These are phyloP conservation scores for Bryoglossum gracile DNA, from an alignment of 495 filamentous ascomycete species.

Conservation along the genomic window DNA sequence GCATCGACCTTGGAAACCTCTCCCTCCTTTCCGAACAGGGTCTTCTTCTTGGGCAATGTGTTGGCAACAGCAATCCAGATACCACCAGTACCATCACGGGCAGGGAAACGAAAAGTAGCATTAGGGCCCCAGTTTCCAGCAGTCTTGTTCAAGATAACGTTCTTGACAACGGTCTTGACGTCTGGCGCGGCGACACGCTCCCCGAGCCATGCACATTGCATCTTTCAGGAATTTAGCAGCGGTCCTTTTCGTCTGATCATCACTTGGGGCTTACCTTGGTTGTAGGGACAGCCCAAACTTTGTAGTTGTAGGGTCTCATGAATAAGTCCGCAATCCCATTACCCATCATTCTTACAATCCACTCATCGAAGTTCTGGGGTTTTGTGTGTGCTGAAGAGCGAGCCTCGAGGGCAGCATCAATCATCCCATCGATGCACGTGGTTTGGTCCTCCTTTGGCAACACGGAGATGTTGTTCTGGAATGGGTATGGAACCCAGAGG, in stretches of 20 bases:
- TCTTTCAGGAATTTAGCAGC: conserved; percentile 49
- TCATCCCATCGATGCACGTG: conserved; percentile 91
- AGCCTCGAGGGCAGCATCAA: conserved; percentile 83
- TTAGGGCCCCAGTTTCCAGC: conserved; percentile 99
- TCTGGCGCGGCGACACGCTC: conserved; percentile 98
- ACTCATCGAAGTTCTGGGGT: conserved; percentile 95
- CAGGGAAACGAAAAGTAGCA: conserved; percentile 97
- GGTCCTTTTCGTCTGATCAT: too few species aligned
- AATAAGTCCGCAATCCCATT: conserved; percentile 87
- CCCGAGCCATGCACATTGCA: conserved; percentile 99
- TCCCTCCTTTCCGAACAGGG: conserved; percentile 77
- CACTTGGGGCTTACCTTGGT: conserved; percentile 95
- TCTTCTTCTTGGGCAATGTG: conserved; percentile 88
- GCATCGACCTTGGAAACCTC: conserved; percentile 80
- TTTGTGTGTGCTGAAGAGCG: conserved; percentile 84
- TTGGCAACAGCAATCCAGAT: conserved; percentile 98
- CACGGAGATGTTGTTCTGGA: conserved; percentile 99
- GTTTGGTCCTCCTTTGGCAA: conserved; percentile 96
- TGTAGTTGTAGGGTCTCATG: conserved; percentile 99
- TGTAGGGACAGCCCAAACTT: conserved; percentile 98
- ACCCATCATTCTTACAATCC: conserved; percentile 93
- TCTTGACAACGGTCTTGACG: conserved; percentile 89
- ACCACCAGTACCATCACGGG: conserved; percentile 88
- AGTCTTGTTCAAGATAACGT: conserved; percentile 91
- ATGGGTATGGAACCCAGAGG: conserved; percentile 96